Evolutionary conservation across 116 monocot genomes (phyloP).

Genomic region (Papilionanthe hybrid): DNA sequence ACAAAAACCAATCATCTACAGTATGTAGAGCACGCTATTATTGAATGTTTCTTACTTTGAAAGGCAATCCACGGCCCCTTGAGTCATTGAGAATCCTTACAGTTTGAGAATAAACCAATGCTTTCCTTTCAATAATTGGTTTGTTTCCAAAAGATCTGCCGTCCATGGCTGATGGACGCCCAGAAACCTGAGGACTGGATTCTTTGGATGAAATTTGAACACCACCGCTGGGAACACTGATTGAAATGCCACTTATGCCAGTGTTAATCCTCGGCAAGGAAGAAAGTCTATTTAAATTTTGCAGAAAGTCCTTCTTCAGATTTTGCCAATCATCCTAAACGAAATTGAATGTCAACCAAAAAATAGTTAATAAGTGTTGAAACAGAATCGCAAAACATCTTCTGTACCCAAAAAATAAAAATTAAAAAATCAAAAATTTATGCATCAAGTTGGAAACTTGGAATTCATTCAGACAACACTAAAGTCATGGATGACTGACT

Average conservation of each 20-base stretch:
- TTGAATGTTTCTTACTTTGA: constrained; percentile 49
- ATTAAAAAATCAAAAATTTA: not conserved
- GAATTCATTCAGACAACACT: not conserved
- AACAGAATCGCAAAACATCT: too few species aligned
- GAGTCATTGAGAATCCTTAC: constrained; percentile 75
- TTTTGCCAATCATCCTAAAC: constrained; percentile 94
- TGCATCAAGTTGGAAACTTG: not conserved
- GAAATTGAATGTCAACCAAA: not conserved
- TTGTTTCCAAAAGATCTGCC: constrained; percentile 33
- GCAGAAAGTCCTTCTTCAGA: constrained; percentile 85
- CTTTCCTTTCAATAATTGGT: constrained; percentile 76
- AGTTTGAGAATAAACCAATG: constrained; percentile 78
- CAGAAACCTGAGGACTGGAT: constrained; percentile 39
- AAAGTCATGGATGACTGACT: not conserved
- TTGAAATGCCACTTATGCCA: constrained; percentile 28
- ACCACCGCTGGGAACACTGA: constrained; percentile 30
- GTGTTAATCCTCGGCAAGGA: constrained; percentile 70
- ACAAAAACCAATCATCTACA: not conserved
- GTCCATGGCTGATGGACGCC: constrained; percentile 40
- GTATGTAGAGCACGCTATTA: not conserved
- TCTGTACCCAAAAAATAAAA: not conserved
- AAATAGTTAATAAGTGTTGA: not conserved
- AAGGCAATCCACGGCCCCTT: constrained; percentile 70
- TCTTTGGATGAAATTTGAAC: constrained; percentile 38
- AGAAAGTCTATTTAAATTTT: constrained; percentile 73